A percentile compares a stretch with the other conserved stretches of the same genome.
Evolutionary conservation across 768 basidiomycete species (phyloP).

Genomic region (Lactarius evosmus): DNA sequence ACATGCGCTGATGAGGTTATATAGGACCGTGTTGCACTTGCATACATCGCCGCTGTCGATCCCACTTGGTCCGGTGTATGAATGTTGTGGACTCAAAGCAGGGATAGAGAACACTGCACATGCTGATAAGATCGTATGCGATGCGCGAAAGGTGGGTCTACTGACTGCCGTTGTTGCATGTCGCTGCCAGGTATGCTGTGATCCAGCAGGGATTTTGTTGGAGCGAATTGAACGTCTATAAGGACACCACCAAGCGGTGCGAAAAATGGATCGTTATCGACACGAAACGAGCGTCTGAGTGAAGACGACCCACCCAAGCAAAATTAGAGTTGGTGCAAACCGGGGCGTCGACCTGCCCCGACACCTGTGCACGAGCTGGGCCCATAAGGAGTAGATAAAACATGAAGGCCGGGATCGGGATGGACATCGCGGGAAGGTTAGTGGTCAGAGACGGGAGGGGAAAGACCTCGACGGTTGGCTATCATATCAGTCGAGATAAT

Average conservation of each 20-base stretch:
- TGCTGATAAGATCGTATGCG: neutral
- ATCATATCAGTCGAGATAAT: neutral
- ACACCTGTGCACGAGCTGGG: neutral
- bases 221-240: constrained; percentile 21
- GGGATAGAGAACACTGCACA: constrained; percentile 7
- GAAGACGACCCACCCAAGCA: constrained; percentile 19
- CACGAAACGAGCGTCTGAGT: neutral
- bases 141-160: neutral
- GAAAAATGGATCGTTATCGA: neutral
- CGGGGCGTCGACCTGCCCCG: constrained; percentile 12
- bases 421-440: neutral
- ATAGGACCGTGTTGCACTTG: constrained; percentile 32
- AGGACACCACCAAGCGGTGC: neutral
- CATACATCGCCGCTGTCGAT: constrained; percentile 18
- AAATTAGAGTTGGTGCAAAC: neutral
- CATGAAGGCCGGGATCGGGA: neutral
- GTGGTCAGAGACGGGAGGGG: neutral
- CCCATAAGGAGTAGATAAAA: neutral
- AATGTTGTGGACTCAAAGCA: constrained; percentile 3
- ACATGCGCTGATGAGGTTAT: constrained; percentile 32
- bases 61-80: constrained; percentile 19
- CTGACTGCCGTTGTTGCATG: constrained; percentile 22
- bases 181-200: neutral
- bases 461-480: neutral
- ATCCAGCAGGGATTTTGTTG: constrained; percentile 18